Evolutionary conservation across 208 protist species (phyloP), one percentile per base, ranked within the genome.

Genomic region (Trypanosoma congolense): DNA sequence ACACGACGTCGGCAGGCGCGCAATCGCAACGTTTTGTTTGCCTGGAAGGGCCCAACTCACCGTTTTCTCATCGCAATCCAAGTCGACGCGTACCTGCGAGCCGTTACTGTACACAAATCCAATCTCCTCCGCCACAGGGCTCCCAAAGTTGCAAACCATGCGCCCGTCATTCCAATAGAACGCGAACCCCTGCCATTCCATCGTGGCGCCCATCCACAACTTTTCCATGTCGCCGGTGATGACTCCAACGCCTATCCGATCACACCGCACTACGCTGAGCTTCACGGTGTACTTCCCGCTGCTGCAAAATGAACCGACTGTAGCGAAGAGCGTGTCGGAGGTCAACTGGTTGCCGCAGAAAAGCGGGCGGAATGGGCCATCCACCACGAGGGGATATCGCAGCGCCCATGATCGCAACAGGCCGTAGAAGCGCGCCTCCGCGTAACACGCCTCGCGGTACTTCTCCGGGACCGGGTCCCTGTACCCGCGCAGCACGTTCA

Each of bases 161-260:
- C 70, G 65, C 0, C 79, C 83, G 47, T 90, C 79, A 44, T 70
- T 84, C 79, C 83, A 90, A 52, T 79, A 87, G 33, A 90, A 66
- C 4, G 71, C 83, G 16, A 63, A 33, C 3, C 65, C 70, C 30
- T 56, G 43, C 19, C 38, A 62, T 0, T 31, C 14, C 0, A 19
- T 30, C 1, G 57, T 42, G 43, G 50, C 42, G 10, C 72, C 70
- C 14, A 46, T 31, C 6, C 44, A 33, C 12, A 35, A 35, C 3
- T 55, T 43, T 1, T 22, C 25, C 21, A 22, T 59, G 8, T 35
- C 59, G 4, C 66, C 57, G 45, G 55, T 58, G 19, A 73, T 65
- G 22, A 83, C 69, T 2, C 77, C 83, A 0, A 90, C 57, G 12
- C 57, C 78, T 3, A 80, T 73, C 4, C 50, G 58, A 31, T 86